phyloP scores from a whole-genome alignment of 2,329 filamentous ascomycete genomes.

The Sclerotinia trifoliorum region DNA sequence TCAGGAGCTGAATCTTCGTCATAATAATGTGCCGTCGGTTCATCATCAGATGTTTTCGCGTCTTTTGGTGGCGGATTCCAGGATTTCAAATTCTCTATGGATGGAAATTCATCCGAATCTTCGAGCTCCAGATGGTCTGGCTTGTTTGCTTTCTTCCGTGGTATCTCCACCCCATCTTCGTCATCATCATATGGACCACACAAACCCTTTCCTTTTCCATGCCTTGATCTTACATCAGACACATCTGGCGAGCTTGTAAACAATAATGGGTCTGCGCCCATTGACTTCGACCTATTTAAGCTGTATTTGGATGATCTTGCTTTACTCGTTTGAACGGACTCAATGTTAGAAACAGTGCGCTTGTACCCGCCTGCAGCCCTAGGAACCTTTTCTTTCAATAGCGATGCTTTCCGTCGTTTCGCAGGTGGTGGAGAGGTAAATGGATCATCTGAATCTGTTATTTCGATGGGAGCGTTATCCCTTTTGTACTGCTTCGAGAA shows the following conservation, averaged over 20 bases:
- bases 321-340: conserved; percentile 38
- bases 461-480: not conserved
- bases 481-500: not conserved
- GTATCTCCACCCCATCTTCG: not conserved
- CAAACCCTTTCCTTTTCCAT: conserved; percentile 25
- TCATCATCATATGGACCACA: conserved; percentile 16
- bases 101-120: conserved; percentile 23
- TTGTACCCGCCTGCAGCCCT: conserved; percentile 27
- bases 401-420: conserved; percentile 4
- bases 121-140: not conserved
- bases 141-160: not conserved
- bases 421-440: conserved; percentile 25
- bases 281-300: conserved; percentile 42
- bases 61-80: not conserved
- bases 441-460: conserved; percentile 40
- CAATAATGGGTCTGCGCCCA: conserved; percentile 30
- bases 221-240: conserved; percentile 26
- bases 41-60: not conserved
- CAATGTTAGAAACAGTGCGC: conserved; percentile 40
- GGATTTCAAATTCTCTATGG: conserved; percentile 5
- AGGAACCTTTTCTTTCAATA: not conserved
- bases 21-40: not conserved
- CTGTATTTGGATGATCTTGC: conserved; percentile 25
- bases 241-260: conserved; percentile 39
- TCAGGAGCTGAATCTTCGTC: not conserved